Evolutionary conservation across 495 filamentous ascomycete genomes (phyloP), one percentile per base, ranked within the genome.

Genomic region (Delitschia confertaspora): DNA sequence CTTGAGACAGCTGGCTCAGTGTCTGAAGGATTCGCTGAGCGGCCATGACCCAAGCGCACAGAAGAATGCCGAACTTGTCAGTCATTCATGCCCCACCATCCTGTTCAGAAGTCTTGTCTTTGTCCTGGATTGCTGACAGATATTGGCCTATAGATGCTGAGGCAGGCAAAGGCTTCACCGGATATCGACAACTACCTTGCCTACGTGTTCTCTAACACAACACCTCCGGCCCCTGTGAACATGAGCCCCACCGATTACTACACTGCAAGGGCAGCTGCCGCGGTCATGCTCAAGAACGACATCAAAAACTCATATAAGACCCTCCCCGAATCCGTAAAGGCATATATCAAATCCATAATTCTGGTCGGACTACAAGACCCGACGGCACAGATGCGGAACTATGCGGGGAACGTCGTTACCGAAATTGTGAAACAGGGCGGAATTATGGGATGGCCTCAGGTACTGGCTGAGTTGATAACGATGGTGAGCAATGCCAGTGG

Each of bases 151-250:
- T 59, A 98, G 91, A 93, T 96, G 87, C 84, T 99, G 54, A 72
- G 78, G 40, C 83, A 93, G 70, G 91, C 93, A 25, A 89, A 88
- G 60, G 68, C 76, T 10, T 93, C 80, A 11, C 89, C 89, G 6
- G 89, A 95, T 62, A 86, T 95, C 70, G 85, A 89, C 65, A 95
- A 95, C 64, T 99, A 99, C 61, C 76, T 99, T 34, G 82, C 85
- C 36, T 95, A 87, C 59, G 73, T 99, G 14, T 83, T 93, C 61
- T 84, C 81, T 35, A 85, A 78, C 38, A 63, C 75, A 42, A 70
- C 78, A 43, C 65, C 72, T 24, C 77, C 82, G 11, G 52, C 71
- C 8, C 69, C 66, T 1, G 56, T 88, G 34, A 69, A 69, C 18
- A 73, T 82, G 55, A 60, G 68, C 51, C 29, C 60, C 31, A 56